Evolutionary conservation across 2,329 filamentous ascomycete genomes (phyloP).

Genomic region (Aspergillus fumigatus): DNA sequence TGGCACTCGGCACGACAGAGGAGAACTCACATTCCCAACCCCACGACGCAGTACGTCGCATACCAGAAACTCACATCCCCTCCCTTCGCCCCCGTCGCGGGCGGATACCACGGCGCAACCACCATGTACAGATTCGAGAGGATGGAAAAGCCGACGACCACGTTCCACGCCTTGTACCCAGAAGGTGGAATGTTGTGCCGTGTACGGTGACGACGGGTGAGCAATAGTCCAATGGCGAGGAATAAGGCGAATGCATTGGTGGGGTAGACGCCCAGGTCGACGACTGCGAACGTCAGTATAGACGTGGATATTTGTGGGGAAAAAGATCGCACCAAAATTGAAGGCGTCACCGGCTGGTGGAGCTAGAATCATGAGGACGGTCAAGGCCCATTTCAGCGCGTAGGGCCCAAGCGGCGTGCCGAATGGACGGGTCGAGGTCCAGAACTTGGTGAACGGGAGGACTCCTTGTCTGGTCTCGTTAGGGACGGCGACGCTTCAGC

Average conservation of each 20-base stretch:
- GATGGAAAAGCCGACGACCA: constrained; percentile 56
- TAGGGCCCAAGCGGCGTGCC: constrained; percentile 60
- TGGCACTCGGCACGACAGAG: background rate
- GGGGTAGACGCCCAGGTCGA: constrained; percentile 58
- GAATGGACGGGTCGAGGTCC: constrained; percentile 60
- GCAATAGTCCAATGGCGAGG: constrained; percentile 54
- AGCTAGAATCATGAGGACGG: constrained; percentile 56
- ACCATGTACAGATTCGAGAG: constrained; percentile 58
- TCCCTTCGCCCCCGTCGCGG: constrained; percentile 52
- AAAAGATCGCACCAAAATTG: constrained; percentile 47
- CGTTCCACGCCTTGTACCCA: constrained; percentile 57
- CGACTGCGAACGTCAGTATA: constrained; percentile 39
- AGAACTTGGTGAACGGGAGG: constrained; percentile 56
- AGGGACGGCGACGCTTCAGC: background rate
- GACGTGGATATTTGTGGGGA: too few relatives aligned
- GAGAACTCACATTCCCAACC: constrained; percentile 57
- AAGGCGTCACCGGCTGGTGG: constrained; percentile 62
- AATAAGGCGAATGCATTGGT: constrained; percentile 53
- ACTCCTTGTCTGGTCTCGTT: constrained; percentile 51
- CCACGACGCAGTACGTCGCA: constrained; percentile 62
- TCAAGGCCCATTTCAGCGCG: constrained; percentile 53
- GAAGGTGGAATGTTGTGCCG: constrained; percentile 46
- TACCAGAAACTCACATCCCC: constrained; percentile 72
- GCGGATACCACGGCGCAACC: constrained; percentile 69
- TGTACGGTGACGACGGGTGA: constrained; percentile 53